These are phyloP conservation scores for Xanthoconium stramineum DNA, from an alignment of 768 basidiomycete genomes.

Conservation along the genomic window DNA sequence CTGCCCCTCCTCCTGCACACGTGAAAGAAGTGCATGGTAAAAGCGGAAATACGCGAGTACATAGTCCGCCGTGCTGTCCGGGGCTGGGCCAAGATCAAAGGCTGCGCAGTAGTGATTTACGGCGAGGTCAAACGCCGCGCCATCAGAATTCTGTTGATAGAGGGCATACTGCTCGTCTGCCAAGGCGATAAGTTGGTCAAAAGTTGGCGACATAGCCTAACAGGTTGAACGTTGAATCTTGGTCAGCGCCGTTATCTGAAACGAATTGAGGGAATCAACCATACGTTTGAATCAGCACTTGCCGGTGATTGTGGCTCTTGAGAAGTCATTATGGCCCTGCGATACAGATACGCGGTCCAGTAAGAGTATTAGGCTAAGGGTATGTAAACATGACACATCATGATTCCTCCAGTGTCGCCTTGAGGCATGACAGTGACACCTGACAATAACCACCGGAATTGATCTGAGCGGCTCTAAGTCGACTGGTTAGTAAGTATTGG, in stretches of 20 bases:
- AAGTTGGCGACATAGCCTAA: conserved; percentile 25
- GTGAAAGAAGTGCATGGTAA: neutral
- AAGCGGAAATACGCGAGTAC: conserved; percentile 13
- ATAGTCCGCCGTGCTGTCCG: neutral
- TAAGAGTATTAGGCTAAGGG: no score
- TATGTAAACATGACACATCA: no score
- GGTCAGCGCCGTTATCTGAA: neutral
- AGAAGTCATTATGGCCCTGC: neutral
- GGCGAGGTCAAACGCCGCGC: conserved; percentile 4
- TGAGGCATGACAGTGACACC: no score
- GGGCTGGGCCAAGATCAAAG: conserved; percentile 14
- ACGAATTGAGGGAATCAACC: neutral
- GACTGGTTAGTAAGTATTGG: no score
- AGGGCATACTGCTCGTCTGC: conserved; percentile 6
- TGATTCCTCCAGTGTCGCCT: no score
- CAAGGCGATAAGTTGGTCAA: conserved; percentile 8
- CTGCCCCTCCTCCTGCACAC: neutral
- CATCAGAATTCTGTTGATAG: conserved; percentile 7
- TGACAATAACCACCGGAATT: no score
- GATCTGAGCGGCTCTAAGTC: no score
- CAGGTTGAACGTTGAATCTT: neutral
- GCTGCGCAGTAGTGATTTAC: conserved; percentile 15
- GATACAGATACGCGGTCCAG: no score
- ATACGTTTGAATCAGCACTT: conserved; percentile 2
- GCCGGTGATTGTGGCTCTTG: neutral